Evolutionary conservation across 2,329 filamentous ascomycete species (phyloP).

Genomic region (Diplodia mutila): DNA sequence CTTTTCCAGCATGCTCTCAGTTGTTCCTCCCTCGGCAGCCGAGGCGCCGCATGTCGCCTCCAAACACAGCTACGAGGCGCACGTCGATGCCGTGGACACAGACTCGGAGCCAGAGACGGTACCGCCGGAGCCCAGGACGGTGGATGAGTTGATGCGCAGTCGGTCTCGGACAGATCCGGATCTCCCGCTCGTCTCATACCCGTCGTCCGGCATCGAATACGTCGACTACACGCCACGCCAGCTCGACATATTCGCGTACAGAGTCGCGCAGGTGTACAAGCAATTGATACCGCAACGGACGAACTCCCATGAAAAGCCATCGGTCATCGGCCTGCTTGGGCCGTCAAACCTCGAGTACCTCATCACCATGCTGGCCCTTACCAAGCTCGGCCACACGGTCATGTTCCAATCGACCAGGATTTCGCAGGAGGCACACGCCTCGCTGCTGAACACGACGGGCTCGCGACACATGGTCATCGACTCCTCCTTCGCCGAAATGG

Average conservation of each 20-base stretch:
- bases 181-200: slow-evolving; percentile 50
- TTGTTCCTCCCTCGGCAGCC: slow-evolving; percentile 1
- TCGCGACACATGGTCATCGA: slow-evolving; percentile 34
- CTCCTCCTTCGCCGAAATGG: slow-evolving; percentile 32
- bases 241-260: slow-evolving; percentile 48
- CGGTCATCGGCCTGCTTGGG: slow-evolving; percentile 54
- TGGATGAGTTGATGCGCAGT: slow-evolving; percentile 47
- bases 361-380: slow-evolving; percentile 58
- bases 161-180: slow-evolving; percentile 43
- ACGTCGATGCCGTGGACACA: slow-evolving; percentile 5
- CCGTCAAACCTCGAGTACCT: slow-evolving; percentile 60
- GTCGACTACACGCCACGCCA: slow-evolving; percentile 53
- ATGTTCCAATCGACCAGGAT: slow-evolving; percentile 61
- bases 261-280: slow-evolving; percentile 23
- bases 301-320: slow-evolving; percentile 28
- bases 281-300: slow-evolving; percentile 1
- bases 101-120: slow-evolving; percentile 8
- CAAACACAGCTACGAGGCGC: slow-evolving; percentile 4
- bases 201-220: slow-evolving; percentile 49
- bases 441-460: slow-evolving; percentile 40
- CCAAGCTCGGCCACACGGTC: slow-evolving; percentile 59
- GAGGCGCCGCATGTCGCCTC: slow-evolving; percentile 1
- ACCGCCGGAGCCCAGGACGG: slow-evolving; percentile 32
- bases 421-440: slow-evolving; percentile 55
- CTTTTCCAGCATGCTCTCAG: slow-evolving; percentile 1